These are phyloP conservation scores for Ceratocystis cacaofunesta DNA, from an alignment of 2,329 filamentous ascomycete species.

Conservation along the genomic window DNA sequence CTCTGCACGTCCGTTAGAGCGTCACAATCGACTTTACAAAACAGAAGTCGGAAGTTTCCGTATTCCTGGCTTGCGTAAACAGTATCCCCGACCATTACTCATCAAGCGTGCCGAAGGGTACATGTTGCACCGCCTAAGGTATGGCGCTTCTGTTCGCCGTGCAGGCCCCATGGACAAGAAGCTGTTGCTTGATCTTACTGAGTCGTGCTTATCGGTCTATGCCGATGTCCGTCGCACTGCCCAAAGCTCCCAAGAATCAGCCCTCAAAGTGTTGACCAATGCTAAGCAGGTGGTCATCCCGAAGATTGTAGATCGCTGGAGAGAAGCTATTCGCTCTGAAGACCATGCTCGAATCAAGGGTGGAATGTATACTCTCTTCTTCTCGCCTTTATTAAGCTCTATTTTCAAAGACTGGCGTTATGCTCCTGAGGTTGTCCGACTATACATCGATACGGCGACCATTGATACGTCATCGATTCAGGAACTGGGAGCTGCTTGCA, in stretches of 20 bases:
- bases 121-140: conserved; percentile 81
- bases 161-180: conserved; percentile 82
- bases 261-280: conserved; percentile 78
- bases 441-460: conserved; percentile 78
- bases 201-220: conserved; percentile 81
- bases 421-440: conserved; percentile 72
- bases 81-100: conserved; percentile 82
- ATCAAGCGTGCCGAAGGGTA: conserved; percentile 89
- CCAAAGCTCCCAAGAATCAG: conserved; percentile 82
- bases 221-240: conserved; percentile 92
- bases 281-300: conserved; percentile 81
- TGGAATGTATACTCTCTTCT: conserved; percentile 77
- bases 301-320: conserved; percentile 63
- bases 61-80: conserved; percentile 79
- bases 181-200: conserved; percentile 70
- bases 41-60: conserved; percentile 87
- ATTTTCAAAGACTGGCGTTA: conserved; percentile 88
- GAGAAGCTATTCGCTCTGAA: conserved; percentile 59
- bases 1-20: conserved; percentile 82
- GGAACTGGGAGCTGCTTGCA: conserved; percentile 63
- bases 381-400: conserved; percentile 76
- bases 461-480: conserved; percentile 94
- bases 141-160: conserved; percentile 76
- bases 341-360: conserved; percentile 92
- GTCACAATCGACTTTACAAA: conserved; percentile 68